These are phyloP conservation scores for Saturnispora diversa DNA, from an alignment of 805 yeast species.

Conservation along the genomic window DNA sequence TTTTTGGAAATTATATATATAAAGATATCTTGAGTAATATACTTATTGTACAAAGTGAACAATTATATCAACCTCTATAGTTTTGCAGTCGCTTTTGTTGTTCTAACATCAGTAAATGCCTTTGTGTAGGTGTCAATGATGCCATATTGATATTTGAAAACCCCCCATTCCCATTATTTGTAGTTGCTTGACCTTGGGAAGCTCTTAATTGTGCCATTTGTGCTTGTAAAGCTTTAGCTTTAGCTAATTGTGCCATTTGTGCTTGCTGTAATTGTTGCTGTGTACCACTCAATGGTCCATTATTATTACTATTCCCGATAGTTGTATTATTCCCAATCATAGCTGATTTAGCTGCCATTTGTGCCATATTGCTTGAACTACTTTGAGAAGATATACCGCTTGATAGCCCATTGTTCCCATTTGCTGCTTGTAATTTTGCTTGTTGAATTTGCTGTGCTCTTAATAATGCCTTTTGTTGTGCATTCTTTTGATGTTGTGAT, in stretches of 20 bases:
- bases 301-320: constrained; percentile 8
- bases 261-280: constrained; percentile 11
- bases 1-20: neutral
- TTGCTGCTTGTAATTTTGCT: constrained; percentile 7
- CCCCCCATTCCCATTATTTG: neutral
- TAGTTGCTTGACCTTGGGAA: constrained; percentile 7
- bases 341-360: neutral
- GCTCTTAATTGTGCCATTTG: constrained; percentile 7
- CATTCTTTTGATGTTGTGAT: constrained; percentile 34
- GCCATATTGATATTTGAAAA: constrained; percentile 7
- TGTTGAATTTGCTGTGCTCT: constrained; percentile 12
- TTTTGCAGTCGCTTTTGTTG: constrained; percentile 11
- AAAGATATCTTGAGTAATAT: too few relatives aligned
- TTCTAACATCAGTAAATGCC: constrained; percentile 7
- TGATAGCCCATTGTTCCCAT: constrained; percentile 15
- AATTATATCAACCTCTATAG: constrained; percentile 1
- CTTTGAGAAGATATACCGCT: constrained; percentile 15
- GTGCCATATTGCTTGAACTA: constrained; percentile 6
- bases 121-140: constrained; percentile 6
- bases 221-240: constrained; percentile 18
- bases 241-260: constrained; percentile 19
- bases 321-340: constrained; percentile 6
- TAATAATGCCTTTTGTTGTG: constrained; percentile 18
- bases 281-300: constrained; percentile 5
- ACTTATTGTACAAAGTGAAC: neutral